phyloP scores from a whole-genome alignment of 2,329 filamentous ascomycete genomes.

The Pestalotiopsis sp. region DNA sequence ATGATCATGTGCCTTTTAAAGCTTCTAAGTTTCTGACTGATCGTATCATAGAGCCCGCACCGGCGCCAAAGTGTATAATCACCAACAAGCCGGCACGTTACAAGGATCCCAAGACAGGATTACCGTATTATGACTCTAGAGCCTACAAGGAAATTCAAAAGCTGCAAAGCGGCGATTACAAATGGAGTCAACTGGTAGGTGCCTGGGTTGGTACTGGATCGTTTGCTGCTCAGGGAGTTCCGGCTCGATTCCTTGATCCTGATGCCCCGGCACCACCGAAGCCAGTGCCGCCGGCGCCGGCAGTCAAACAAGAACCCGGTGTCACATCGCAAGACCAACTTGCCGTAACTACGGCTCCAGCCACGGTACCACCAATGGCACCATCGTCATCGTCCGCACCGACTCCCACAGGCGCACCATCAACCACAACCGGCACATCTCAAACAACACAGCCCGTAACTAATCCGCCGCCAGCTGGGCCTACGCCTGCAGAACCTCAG shows the following conservation, averaged over 20 bases:
- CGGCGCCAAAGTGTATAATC: constrained; percentile 71
- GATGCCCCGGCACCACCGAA: constrained; percentile 30
- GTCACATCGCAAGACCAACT: constrained; percentile 1
- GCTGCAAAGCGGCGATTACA: constrained; percentile 72
- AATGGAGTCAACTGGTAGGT: constrained; percentile 80
- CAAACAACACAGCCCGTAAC: neutral
- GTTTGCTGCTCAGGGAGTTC: constrained; percentile 74
- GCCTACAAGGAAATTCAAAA: constrained; percentile 84
- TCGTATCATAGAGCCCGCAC: constrained; percentile 47
- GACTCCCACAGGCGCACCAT: neutral
- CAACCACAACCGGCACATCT: neutral
- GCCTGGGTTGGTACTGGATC: constrained; percentile 76
- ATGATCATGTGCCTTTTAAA: neutral
- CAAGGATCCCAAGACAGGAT: constrained; percentile 79
- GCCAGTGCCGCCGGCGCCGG: constrained; percentile 15
- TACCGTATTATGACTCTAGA: constrained; percentile 77
- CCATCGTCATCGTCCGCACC: neutral
- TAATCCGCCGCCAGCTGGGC: neutral
- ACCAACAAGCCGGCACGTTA: constrained; percentile 82
- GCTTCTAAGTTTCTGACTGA: constrained; percentile 18
- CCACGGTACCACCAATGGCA: neutral
- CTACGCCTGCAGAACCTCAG: neutral
- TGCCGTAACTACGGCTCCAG: neutral
- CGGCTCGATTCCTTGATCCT: constrained; percentile 68
- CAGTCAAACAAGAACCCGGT: constrained; percentile 12